Evolutionary conservation across 2,329 filamentous ascomycete species (phyloP).

Genomic region (Rhexocercosporidium sp.): DNA sequence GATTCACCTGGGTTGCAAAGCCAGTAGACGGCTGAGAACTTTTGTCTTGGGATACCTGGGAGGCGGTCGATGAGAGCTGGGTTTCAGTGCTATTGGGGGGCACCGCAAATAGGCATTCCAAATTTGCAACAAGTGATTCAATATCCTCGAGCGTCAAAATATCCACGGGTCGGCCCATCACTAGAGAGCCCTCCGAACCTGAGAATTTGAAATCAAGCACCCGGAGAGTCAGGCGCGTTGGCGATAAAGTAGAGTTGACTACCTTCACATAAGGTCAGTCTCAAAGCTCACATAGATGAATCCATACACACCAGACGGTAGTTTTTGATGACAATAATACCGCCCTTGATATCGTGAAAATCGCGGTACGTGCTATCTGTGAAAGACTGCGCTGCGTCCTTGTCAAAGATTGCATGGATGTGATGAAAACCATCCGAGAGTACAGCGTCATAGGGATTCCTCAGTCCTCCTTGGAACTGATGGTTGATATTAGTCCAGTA

Average conservation of each 20-base stretch:
- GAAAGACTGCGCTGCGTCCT: background rate
- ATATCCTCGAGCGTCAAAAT: slow-evolving; percentile 21
- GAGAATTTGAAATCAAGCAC: slow-evolving; percentile 7
- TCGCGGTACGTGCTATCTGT: background rate
- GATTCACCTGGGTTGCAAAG: slow-evolving; percentile 23
- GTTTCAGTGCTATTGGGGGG: background rate
- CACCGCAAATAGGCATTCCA: background rate
- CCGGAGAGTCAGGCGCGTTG: background rate
- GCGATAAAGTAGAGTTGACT: background rate
- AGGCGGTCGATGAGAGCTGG: background rate
- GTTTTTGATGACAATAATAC: slow-evolving; percentile 4
- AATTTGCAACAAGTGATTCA: background rate
- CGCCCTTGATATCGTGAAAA: slow-evolving; percentile 1
- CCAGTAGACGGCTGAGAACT: background rate
- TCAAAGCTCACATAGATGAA: background rate
- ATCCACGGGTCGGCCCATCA: slow-evolving; percentile 37
- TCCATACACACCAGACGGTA: background rate
- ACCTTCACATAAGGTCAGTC: background rate
- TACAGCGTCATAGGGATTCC: background rate
- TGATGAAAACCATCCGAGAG: slow-evolving; percentile 2
- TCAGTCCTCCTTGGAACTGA: background rate
- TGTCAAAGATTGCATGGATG: slow-evolving; percentile 1
- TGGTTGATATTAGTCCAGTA: background rate
- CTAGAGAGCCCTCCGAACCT: slow-evolving; percentile 32
- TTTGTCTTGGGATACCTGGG: background rate